Base-by-base conservation (phyloP, 495 filamentous ascomycete species). In the Penicillium simplicissimum region DNA sequence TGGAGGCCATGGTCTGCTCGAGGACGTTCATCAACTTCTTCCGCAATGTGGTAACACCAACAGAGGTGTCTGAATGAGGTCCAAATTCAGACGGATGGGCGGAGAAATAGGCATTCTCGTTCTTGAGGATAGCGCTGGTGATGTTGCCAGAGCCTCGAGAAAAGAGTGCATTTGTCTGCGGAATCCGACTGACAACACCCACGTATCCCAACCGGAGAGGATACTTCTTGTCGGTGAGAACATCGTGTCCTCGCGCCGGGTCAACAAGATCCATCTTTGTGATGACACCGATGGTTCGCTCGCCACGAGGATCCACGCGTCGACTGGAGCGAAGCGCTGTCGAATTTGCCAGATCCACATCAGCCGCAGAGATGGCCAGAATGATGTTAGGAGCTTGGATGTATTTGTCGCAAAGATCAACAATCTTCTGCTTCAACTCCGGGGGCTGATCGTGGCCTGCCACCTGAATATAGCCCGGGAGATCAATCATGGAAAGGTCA, bases 181-280 rank as follows among this genome's bases (percentile, higher is more conserved):
- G 88, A 17, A 90, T 85, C 28, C 90, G 87, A 65, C 88, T 93
- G 15, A 99, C 89, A 21, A 99, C 95, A 52, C 95, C 95, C 3
- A 99, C 93, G 71, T 99, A 99, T n/a, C 95, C 95, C 31, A 99
- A 82, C 9, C 94, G 84, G 34, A 99, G 84, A 52, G 96, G 93
- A 64, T 99, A 99, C 69, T 97, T 96, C 72, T 86, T 87, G 73
- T 99, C 95, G 40, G 78, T 82, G 8, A 99, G 78, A 35, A 99
- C 90, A 34, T 82, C 81, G 15, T 84, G 82, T 15, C 93, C 95
- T 59, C 95, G 86, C 19, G 80, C 79, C 13, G 95, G 84, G 58
- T 97, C 93, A 19, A 99, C 93, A 21, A 99, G 84, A 71, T 99
- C 95, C 94, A 99, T 97, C 78, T 99, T 99, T 25, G 95, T 99